Conservation (phyloP, 2,329 filamentous ascomycete genomes). For the Sporothrix phasma region DNA sequence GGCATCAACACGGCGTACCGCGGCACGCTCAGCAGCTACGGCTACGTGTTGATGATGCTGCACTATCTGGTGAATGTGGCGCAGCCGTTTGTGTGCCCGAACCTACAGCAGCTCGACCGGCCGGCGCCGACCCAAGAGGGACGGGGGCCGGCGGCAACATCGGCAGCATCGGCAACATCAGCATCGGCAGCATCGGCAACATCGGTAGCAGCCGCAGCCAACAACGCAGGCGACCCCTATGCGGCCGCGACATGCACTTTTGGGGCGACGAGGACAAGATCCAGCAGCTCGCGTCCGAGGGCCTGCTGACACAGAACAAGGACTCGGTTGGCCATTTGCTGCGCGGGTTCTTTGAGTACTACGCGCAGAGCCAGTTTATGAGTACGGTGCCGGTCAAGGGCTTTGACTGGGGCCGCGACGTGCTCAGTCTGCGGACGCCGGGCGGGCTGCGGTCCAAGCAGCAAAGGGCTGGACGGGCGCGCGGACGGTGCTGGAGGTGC, state of each 20-base stretch:
- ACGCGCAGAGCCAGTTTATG: slow-evolving; percentile 51
- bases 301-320: slow-evolving; percentile 55
- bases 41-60: slow-evolving; percentile 84
- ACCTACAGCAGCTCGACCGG: slow-evolving; percentile 56
- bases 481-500: slow-evolving; percentile 53
- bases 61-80: slow-evolving; percentile 82
- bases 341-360: slow-evolving; percentile 83
- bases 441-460: slow-evolving; percentile 64
- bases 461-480: slow-evolving; percentile 76
- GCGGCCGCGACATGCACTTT: slow-evolving; percentile 66
- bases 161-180: no score
- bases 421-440: slow-evolving; percentile 63
- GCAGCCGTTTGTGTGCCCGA: slow-evolving; percentile 71
- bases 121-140: slow-evolving; percentile 24
- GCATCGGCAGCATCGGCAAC: background rate
- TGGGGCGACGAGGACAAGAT: slow-evolving; percentile 69
- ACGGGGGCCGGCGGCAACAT: slow-evolving; percentile 21
- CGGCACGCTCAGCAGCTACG: slow-evolving; percentile 80
- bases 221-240: slow-evolving; percentile 29
- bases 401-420: slow-evolving; percentile 74
- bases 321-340: slow-evolving; percentile 63
- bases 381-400: slow-evolving; percentile 40
- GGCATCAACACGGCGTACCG: slow-evolving; percentile 81
- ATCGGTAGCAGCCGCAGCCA: slow-evolving; percentile 22
- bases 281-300: slow-evolving; percentile 43